Evolutionary conservation across 2,329 filamentous ascomycete genomes (phyloP), one percentile per base, ranked within the genome.

Genomic region (Phialemoniopsis sp.): DNA sequence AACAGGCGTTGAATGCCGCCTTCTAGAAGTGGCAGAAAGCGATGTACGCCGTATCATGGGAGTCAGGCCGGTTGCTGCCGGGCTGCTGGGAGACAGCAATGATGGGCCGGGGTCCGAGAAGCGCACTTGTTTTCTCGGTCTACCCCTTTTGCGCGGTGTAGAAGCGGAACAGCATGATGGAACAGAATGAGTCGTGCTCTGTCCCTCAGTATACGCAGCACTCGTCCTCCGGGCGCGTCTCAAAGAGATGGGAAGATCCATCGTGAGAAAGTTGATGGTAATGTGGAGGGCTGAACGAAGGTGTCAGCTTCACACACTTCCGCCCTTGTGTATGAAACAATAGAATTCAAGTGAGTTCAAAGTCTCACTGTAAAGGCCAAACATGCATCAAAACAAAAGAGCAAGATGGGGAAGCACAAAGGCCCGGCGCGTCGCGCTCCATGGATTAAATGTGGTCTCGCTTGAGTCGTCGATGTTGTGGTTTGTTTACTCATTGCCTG

Each of bases 81-180:
- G 55, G 45, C 8, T 47, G 42, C 13, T 56, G 42, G 29, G 59
- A 43, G 1, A 26, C 21, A 6, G 6, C 21, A 26, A 10, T 26
- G 60, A 52, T 2, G 65, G 63, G 1, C 73, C 76, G 8, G 76
- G 75, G 31, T 81, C 76, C 0, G 78, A 82, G 57, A 81, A 80
- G 29, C 78, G 73, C 16, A 80, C 76, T 41, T 65, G 64, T 47
- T 73, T 75, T 49, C 67, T 73, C 2, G 56, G 37, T 18, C 46
- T 55, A 13, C 44, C 39, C 37, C 54, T 58, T 3, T 38, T 43
- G 45, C 47, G 57, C 42, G 51, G 59, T 29, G 53, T 62, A 29
- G 46, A 58, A 47, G 42, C 10, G 4, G 32, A 16, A 10, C 36
- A 30, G 4, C 10, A n/a, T 14, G 38, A 34, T 28, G 31, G 17